Base-by-base conservation (phyloP, 2,329 filamentous ascomycete genomes). In the Thermomyces lanuginosus region DNA sequence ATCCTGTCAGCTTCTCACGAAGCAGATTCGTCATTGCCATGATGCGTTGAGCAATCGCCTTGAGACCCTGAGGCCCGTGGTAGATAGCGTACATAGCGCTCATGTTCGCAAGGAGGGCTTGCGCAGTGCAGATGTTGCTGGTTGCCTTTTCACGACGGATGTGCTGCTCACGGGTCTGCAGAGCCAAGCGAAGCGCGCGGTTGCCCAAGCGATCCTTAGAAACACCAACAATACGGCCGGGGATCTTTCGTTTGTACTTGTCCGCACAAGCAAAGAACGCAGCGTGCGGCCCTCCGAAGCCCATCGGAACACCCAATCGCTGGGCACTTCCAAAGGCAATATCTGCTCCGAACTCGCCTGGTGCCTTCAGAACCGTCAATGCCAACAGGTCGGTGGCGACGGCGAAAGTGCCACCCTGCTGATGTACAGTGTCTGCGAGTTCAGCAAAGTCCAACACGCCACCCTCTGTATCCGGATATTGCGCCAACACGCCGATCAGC, bases 121-220 rank as follows among this genome's bases (percentile, higher is more conserved):
- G 86, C 1, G 86, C 84, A 1, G 86, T 95, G 60, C 86, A 95
- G 33, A 93, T 84, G 48, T 95, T 95, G 61, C 83, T 92, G 2
- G 86, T 95, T 1, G 86, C 86, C 66, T 93, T 93, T 52, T 95
- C 86, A 45, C 86, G 71, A 38, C 86, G 71, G 49, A 95, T 93
- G 51, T 95, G 86, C 60, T 95, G 86, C 58, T 95, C 86, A 42
- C 86, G 68, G 6, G 86, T 93, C 57, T 95, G 86, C 27, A 93
- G 60, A 10, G 86, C 79, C 45, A 93, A 58, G 42, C 86, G 69
- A 38, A 91, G 73, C 4, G 84, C 86, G 8, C 68, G 74, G 36
- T 79, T 71, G 5, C 86, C 86, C 4, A 83, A 63, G 29, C 86
- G 69, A 48, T 95, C 86, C 55, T 91, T 92, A 26, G 86, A 92